Evolutionary conservation across 2,329 filamentous ascomycete genomes (phyloP), one percentile per base, ranked within the genome.

Genomic region (Nemania sp.): DNA sequence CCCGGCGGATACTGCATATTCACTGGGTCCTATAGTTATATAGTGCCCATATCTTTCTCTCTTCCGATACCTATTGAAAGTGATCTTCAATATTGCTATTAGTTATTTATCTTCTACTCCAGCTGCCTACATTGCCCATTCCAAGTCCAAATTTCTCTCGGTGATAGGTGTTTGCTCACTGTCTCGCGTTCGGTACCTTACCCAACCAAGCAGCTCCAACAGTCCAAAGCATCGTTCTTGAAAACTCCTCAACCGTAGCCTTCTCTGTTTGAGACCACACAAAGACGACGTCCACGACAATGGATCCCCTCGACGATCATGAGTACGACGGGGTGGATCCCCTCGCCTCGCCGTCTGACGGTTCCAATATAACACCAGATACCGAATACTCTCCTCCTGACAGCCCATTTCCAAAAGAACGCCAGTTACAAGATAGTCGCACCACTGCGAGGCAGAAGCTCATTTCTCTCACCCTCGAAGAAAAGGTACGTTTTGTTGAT

Each of bases 401-500:
- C 33, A 80, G 75, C 57, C 76, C 76, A 3, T 63, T 72, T 23
- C 68, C 70, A 15, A 73, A 73, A 57, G 64, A 57, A 37, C 64
- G 67, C 15, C 55, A 67, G 11, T 62, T 73, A 7, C 70, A 70
- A 56, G 68, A 75, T 57, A 71, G 70, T 40, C 74, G 79, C 49
- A 61, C 69, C 28, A 65, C 70, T 24, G 75, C 78, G 14, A 74
- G 66, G 60, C 75, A 80, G 61, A 81, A 83, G 61, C 66, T 86
- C 30, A 71, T 74, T 37, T 72, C 73, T 58, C 68, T 86, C 34
- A 80, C 75, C 8, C 66, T 82, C 37, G 79, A 82, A 49, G 82
- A 86, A 66, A 86, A 86, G 72, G 80, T 80, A 57, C 59, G 61
- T 47, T 9, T 24, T 7, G 7, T 3, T 33, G 14, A 40, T 11